A percentile compares a stretch with the other conserved stretches of the same genome.
Conservation (phyloP, 768 basidiomycete genomes). For the Phlegmacium glaucopus region DNA sequence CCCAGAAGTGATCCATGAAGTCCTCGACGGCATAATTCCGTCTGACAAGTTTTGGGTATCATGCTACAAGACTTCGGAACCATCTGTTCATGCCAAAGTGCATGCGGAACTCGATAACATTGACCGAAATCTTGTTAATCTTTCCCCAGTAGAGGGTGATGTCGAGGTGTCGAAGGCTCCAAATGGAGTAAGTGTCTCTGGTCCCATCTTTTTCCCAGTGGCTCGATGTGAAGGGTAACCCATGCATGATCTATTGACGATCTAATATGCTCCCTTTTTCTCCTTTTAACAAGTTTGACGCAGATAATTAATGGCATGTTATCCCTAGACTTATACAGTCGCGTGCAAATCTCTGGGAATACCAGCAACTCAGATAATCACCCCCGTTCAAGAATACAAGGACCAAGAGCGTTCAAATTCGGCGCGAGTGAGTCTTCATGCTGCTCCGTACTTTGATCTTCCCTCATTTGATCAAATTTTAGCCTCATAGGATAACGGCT, state of each 20-base stretch:
- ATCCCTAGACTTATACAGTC: constrained; percentile 36
- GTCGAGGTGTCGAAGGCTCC: constrained; percentile 31
- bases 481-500: constrained; percentile 57
- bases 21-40: constrained; percentile 51
- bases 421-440: constrained; percentile 29
- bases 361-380: constrained; percentile 40
- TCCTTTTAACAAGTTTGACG: too few species aligned
- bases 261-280: too few species aligned
- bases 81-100: constrained; percentile 66
- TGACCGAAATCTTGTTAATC: constrained; percentile 45
- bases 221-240: neutral
- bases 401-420: constrained; percentile 43
- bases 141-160: constrained; percentile 47
- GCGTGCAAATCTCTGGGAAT: constrained; percentile 48
- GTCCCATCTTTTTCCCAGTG: neutral
- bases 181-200: constrained; percentile 27
- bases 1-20: constrained; percentile 56
- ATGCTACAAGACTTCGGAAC: constrained; percentile 52
- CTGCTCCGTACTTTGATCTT: neutral
- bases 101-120: constrained; percentile 49
- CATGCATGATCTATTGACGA: too few species aligned
- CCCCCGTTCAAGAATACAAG: constrained; percentile 50
- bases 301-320: neutral
- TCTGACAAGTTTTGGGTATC: constrained; percentile 73
- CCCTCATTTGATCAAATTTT: neutral